Percentiles rank a stretch among this genome's conserved stretches.
Conservation (phyloP, 495 filamentous ascomycete genomes). For the Xylaria flabelliformis region DNA sequence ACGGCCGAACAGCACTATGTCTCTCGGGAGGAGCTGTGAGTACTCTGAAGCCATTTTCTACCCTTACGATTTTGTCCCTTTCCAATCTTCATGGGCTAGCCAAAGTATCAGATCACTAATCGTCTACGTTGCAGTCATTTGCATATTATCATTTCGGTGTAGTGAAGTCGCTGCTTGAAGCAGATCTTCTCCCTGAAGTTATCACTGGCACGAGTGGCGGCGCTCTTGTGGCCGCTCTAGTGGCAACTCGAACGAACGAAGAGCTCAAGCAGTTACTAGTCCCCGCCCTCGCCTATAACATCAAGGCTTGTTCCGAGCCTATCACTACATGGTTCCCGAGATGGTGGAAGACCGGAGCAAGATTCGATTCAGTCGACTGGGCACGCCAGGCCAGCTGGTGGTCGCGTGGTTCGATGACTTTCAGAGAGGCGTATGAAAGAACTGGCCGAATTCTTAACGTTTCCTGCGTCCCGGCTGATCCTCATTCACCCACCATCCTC, state of each 20-base stretch:
- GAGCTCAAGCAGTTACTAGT: conserved; percentile 86
- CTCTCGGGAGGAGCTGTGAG: conserved; percentile 86
- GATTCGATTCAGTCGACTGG: conserved; percentile 94
- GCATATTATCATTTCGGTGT: conserved; percentile 98
- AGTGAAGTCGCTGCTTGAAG: conserved; percentile 87
- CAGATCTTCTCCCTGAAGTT: conserved; percentile 83
- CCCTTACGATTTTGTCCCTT: neutral
- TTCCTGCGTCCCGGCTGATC: conserved; percentile 95
- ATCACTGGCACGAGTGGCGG: conserved; percentile 96
- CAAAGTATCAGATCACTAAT: conserved; percentile 2
- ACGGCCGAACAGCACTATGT: conserved; percentile 89
- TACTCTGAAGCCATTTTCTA: neutral
- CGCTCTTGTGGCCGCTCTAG: conserved; percentile 85
- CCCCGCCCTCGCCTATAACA: conserved; percentile 81
- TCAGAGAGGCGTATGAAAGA: conserved; percentile 91
- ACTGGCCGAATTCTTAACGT: conserved; percentile 96
- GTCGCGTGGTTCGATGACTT: conserved; percentile 86
- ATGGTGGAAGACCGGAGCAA: conserved; percentile 91
- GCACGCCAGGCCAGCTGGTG: conserved; percentile 88
- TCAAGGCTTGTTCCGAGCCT: conserved; percentile 82
- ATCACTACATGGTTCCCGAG: conserved; percentile 77
- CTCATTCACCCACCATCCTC: conserved; percentile 88
- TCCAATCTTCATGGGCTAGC: neutral
- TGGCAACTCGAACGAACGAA: conserved; percentile 88
- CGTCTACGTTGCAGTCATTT: conserved; percentile 54